A percentile compares a stretch with the other conserved stretches of the same genome.
Evolutionary conservation across 768 basidiomycete genomes (phyloP).

Genomic region (Boletales sp.): DNA sequence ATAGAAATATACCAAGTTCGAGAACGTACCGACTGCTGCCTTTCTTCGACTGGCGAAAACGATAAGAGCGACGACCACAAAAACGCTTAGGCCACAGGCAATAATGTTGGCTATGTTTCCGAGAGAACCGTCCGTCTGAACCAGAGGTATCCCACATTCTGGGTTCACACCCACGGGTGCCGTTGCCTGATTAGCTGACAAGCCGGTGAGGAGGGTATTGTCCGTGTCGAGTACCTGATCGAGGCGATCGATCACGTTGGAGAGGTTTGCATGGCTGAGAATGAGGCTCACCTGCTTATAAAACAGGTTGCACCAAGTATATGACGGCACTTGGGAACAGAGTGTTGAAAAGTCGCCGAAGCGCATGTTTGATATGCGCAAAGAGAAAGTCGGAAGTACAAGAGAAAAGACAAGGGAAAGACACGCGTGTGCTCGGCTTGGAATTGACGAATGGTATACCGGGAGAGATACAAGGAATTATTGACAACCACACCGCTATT

Average conservation of each 20-base stretch:
- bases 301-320: conserved; percentile 94
- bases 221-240: conserved; percentile 39
- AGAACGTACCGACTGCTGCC: conserved; percentile 79
- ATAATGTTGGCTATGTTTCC: conserved; percentile 88
- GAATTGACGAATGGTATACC: conserved; percentile 10
- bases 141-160: conserved; percentile 68
- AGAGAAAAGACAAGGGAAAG: neutral
- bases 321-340: conserved; percentile 68
- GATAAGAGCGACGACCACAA: conserved; percentile 58
- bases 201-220: conserved; percentile 33
- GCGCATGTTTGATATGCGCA: conserved; percentile 35
- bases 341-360: conserved; percentile 74
- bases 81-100: conserved; percentile 68
- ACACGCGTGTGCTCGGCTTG: conserved; percentile 4
- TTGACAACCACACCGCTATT: conserved; percentile 10
- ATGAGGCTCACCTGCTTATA: conserved; percentile 67
- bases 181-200: conserved; percentile 40
- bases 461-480: conserved; percentile 15
- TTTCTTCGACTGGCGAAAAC: conserved; percentile 58
- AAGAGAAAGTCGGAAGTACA: neutral
- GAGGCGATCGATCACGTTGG: conserved; percentile 22
- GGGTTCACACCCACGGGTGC: conserved; percentile 86
- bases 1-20: neutral
- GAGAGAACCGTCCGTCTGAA: conserved; percentile 54
- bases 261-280: conserved; percentile 3